Percentiles rank a stretch among this genome's conserved stretches.
Evolutionary conservation across 2,329 filamentous ascomycete species (phyloP).

Genomic region (Clathrospora elynae): DNA sequence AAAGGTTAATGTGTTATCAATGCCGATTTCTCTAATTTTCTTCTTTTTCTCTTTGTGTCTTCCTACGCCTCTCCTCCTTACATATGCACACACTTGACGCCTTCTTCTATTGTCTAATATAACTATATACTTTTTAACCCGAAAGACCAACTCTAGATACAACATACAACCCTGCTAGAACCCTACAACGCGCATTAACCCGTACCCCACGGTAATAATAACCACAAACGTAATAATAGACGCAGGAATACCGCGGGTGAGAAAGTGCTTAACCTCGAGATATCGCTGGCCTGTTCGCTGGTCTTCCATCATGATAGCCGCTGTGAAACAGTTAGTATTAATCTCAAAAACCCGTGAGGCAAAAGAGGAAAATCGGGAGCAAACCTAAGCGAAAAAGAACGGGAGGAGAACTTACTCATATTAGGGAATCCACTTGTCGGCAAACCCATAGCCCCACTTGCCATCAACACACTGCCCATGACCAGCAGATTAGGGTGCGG

Average conservation of each 20-base stretch:
- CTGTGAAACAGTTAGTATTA: slow-evolving; percentile 53
- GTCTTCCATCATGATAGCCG: slow-evolving; percentile 99
- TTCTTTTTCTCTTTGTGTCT: too few relatives aligned
- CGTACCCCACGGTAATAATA: slow-evolving; percentile 88
- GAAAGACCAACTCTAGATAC: too few relatives aligned
- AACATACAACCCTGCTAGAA: too few relatives aligned
- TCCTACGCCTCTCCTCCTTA: too few relatives aligned
- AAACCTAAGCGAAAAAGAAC: slow-evolving; percentile 1
- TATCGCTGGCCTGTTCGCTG: slow-evolving; percentile 88
- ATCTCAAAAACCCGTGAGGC: too few relatives aligned
- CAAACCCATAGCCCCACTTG: slow-evolving; percentile 94
- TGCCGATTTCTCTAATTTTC: too few relatives aligned
- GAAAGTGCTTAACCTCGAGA: slow-evolving; percentile 89
- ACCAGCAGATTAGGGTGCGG: slow-evolving; percentile 94
- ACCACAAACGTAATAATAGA: slow-evolving; percentile 81
- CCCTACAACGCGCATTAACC: slow-evolving; percentile 78
- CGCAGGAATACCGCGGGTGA: slow-evolving; percentile 88
- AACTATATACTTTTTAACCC: too few relatives aligned
- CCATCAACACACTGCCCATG: slow-evolving; percentile 95
- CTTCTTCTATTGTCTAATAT: too few relatives aligned
- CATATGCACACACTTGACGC: too few relatives aligned
- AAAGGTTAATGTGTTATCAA: too few relatives aligned
- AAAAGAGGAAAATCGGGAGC: too few relatives aligned
- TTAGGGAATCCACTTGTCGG: slow-evolving; percentile 97
- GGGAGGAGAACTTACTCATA: slow-evolving; percentile 78